phyloP scores from a whole-genome alignment of 2,329 filamentous ascomycete species.

The Ceratocystis cacaofunesta region DNA sequence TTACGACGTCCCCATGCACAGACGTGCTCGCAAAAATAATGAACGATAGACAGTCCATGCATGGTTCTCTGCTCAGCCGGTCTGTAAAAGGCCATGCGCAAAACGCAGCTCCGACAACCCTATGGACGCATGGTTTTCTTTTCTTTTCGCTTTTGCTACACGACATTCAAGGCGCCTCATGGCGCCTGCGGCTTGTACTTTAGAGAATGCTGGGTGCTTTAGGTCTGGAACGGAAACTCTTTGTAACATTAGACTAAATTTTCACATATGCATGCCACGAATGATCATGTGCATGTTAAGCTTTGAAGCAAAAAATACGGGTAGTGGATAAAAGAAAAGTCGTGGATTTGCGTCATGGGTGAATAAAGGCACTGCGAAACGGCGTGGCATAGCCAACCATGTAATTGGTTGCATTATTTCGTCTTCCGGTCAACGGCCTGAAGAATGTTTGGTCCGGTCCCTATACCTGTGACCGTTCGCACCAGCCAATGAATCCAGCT shows the following conservation, averaged over 20 bases:
- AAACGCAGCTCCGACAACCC: background rate
- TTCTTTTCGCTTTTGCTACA: background rate
- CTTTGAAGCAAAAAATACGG: background rate
- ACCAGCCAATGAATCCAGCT: slow-evolving; percentile 51
- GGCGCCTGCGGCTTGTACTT: background rate
- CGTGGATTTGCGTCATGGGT: too few species aligned
- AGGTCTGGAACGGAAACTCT: slow-evolving; percentile 1
- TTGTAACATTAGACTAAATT: slow-evolving; percentile 17
- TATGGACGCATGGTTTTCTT: background rate
- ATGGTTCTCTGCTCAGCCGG: slow-evolving; percentile 1
- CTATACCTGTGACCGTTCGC: slow-evolving; percentile 44
- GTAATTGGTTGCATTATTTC: background rate
- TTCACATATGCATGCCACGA: background rate
- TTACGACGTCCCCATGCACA: background rate
- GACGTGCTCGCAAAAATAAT: background rate
- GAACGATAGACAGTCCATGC: background rate
- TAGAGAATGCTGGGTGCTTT: background rate
- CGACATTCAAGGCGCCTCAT: background rate
- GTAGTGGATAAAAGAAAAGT: too few species aligned
- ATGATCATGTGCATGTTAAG: background rate
- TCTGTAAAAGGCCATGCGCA: background rate
- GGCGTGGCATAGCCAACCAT: background rate
- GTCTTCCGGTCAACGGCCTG: slow-evolving; percentile 18
- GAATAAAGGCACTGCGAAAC: background rate
- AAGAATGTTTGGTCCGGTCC: slow-evolving; percentile 43